These are phyloP conservation scores for Amanita inopinata DNA, from an alignment of 768 basidiomycete species.

Conservation along the genomic window DNA sequence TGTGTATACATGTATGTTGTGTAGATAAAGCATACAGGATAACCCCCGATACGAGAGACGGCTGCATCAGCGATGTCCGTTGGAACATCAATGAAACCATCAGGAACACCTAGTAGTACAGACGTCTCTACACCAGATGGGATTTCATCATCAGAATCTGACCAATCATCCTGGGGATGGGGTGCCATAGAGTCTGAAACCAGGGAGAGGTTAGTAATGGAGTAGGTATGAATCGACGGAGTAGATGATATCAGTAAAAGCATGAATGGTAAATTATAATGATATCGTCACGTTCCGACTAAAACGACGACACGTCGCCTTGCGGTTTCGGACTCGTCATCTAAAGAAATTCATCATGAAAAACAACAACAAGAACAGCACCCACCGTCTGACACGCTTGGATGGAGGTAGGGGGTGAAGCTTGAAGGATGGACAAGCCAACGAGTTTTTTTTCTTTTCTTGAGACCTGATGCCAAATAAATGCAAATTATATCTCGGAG, in stretches of 20 bases:
- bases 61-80: conserved; percentile 64
- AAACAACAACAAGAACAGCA: conserved; percentile 12
- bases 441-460: too few relatives aligned
- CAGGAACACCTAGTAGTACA: conserved; percentile 73
- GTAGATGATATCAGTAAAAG: conserved; percentile 55
- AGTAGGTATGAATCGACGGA: conserved; percentile 10
- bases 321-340: conserved; percentile 75
- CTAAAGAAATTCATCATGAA: conserved; percentile 36
- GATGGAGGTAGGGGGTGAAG: too few relatives aligned
- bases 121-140: conserved; percentile 52
- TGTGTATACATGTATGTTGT: conserved; percentile 40
- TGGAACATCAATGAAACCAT: conserved; percentile 51
- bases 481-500: background rate
- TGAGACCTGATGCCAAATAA: too few relatives aligned
- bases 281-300: conserved; percentile 49
- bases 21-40: conserved; percentile 70
- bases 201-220: conserved; percentile 16
- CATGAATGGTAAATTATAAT: conserved; percentile 83
- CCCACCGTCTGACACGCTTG: conserved; percentile 17
- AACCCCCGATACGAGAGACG: conserved; percentile 84
- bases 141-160: conserved; percentile 69
- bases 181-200: conserved; percentile 29
- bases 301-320: conserved; percentile 51
- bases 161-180: conserved; percentile 53
- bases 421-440: too few relatives aligned